Percentiles rank a stretch among this genome's conserved stretches.
These are phyloP conservation scores for Lachancea lanzarotensis DNA, from an alignment of 805 yeast genomes.

Conservation along the genomic window DNA sequence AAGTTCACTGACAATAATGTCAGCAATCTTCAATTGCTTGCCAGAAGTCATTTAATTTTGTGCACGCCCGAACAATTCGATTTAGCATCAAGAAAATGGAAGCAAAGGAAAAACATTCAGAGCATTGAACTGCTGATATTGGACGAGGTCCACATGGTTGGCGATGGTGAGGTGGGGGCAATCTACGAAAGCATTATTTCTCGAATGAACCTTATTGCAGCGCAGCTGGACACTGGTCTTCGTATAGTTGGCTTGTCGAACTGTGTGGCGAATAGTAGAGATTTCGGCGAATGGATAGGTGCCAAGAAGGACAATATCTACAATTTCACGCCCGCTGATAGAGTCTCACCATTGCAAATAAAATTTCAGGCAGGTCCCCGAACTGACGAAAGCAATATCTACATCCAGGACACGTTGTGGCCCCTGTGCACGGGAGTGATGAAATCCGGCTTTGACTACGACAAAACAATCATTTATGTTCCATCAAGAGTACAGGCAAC, in stretches of 20 bases:
- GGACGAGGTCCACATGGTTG: conserved; percentile 67
- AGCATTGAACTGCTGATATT: conserved; percentile 60
- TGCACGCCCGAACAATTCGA: conserved; percentile 81
- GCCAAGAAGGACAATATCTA: conserved; percentile 52
- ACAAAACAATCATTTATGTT: conserved; percentile 45
- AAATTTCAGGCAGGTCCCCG: conserved; percentile 46
- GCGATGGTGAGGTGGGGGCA: conserved; percentile 50
- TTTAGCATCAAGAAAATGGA: conserved; percentile 71
- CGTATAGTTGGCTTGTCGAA: conserved; percentile 67
- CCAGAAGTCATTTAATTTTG: conserved; percentile 57
- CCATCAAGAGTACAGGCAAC: conserved; percentile 50
- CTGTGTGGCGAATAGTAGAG: conserved; percentile 68
- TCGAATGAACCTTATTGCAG: conserved; percentile 62
- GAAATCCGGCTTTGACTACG: conserved; percentile 26
- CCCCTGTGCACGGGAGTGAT: conserved; percentile 36
- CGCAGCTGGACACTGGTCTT: conserved; percentile 51
- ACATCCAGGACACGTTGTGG: conserved; percentile 33
- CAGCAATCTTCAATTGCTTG: conserved; percentile 49
- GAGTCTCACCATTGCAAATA: conserved; percentile 51
- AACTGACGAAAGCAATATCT: conserved; percentile 27
- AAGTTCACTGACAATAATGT: conserved; percentile 49
- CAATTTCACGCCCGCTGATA: conserved; percentile 62
- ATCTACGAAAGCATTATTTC: conserved; percentile 65
- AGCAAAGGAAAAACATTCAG: conserved; percentile 63
- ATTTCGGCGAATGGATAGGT: conserved; percentile 84